phyloP scores from a whole-genome alignment of 1,284 basidiomycete genomes.

The Ustilago shanxiensis region DNA sequence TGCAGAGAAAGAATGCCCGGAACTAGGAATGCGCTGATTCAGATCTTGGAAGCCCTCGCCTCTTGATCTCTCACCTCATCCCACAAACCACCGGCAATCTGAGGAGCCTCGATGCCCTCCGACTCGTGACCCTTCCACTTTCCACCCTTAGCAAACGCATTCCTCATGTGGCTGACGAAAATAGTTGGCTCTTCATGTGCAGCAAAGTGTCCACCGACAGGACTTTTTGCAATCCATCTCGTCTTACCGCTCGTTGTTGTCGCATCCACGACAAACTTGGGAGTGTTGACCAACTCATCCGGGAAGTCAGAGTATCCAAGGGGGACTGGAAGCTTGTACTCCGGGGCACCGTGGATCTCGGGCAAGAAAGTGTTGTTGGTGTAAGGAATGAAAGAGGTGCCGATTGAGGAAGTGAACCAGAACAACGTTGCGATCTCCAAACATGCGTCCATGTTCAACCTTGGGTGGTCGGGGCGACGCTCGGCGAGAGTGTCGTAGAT shows the following conservation, averaged over 20 bases:
- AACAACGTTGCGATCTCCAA: conserved; percentile 47
- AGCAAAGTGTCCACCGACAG: conserved; percentile 59
- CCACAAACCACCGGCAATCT: conserved; percentile 53
- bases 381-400: conserved; percentile 60
- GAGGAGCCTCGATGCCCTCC: conserved; percentile 25
- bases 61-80: conserved; percentile 46
- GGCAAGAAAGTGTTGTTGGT: conserved; percentile 51
- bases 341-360: conserved; percentile 40
- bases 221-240: conserved; percentile 47
- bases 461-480: conserved; percentile 23
- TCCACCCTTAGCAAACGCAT: conserved; percentile 51
- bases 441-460: conserved; percentile 46
- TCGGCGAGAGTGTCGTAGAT: conserved; percentile 46
- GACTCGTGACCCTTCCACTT: conserved; percentile 30
- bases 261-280: conserved; percentile 42
- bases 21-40: background rate
- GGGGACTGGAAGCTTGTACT: conserved; percentile 44
- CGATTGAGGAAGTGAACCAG: conserved; percentile 56
- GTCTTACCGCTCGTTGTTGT: conserved; percentile 46
- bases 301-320: conserved; percentile 59
- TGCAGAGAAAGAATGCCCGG: too few species aligned
- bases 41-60: conserved; percentile 46
- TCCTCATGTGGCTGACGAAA: conserved; percentile 54
- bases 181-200: conserved; percentile 57
- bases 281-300: conserved; percentile 52